Conservation (phyloP, 2,329 filamentous ascomycete genomes). For the Phyllosticta paracitricarpa region DNA sequence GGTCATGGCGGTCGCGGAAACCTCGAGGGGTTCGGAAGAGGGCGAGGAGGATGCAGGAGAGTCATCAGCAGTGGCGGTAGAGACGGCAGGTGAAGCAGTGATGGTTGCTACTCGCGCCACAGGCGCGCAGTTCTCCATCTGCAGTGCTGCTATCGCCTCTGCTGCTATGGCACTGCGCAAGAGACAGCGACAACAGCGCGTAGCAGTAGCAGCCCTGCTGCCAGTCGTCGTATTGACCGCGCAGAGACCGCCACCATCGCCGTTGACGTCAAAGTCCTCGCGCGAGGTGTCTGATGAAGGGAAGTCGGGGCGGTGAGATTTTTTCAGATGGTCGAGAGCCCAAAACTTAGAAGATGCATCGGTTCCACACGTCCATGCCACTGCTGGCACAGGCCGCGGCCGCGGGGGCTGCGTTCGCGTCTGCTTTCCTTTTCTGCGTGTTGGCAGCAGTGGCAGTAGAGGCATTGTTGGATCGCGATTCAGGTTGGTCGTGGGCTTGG, state of each 20-base stretch:
- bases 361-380: neutral
- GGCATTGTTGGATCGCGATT: neutral
- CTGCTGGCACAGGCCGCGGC: neutral
- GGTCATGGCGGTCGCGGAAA: neutral
- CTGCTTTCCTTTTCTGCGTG: neutral
- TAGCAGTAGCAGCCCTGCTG: neutral
- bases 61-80: neutral
- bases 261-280: neutral
- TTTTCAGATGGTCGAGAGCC: neutral
- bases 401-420: neutral
- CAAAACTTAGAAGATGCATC: neutral
- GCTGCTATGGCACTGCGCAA: neutral
- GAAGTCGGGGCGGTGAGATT: neutral
- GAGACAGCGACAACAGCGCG: neutral
- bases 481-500: neutral
- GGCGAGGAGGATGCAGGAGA: neutral
- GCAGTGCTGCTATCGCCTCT: neutral
- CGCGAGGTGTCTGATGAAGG: neutral
- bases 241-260: neutral
- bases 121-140: neutral
- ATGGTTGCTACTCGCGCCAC: neutral
- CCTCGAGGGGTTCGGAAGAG: neutral
- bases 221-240: neutral
- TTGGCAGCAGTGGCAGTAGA: neutral
- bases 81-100: neutral